Evolutionary conservation across 2,329 filamentous ascomycete genomes (phyloP).

Genomic region (Endoconidiophora polonica): DNA sequence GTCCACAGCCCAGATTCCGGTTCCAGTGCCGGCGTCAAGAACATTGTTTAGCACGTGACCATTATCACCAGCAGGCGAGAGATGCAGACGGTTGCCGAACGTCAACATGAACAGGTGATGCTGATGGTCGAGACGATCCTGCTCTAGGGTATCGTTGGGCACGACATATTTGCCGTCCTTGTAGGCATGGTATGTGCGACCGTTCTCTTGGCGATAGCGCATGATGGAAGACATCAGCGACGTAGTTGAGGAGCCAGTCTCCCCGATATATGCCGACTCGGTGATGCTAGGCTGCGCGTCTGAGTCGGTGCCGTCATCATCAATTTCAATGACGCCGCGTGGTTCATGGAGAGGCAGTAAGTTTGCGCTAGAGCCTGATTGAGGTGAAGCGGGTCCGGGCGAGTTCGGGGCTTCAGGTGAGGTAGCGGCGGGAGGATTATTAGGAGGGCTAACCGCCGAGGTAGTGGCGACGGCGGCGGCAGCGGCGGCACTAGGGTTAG

Average conservation of each 20-base stretch:
- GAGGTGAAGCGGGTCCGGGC: too few species aligned
- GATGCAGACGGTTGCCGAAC: constrained; percentile 16
- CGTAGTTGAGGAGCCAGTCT: constrained; percentile 12
- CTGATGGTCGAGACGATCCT: constrained; percentile 19
- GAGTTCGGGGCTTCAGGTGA: too few species aligned
- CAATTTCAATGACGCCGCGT: background rate
- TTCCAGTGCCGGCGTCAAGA: constrained; percentile 21
- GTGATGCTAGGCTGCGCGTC: background rate
- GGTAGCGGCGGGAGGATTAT: too few species aligned
- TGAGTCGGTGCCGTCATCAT: background rate
- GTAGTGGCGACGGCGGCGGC: too few species aligned
- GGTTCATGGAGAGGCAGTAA: background rate
- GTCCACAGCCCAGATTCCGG: constrained; percentile 21
- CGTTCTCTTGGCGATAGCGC: constrained; percentile 17
- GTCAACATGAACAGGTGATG: constrained; percentile 18
- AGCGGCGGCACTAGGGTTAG: too few species aligned
- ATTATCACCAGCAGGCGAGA: constrained; percentile 14
- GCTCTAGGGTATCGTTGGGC: constrained; percentile 17
- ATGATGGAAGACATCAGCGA: constrained; percentile 16
- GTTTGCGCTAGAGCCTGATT: too few species aligned
- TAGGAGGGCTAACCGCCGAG: too few species aligned
- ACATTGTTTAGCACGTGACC: constrained; percentile 15
- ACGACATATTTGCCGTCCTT: constrained; percentile 19
- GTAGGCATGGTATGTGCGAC: constrained; percentile 18
- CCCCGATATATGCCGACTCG: constrained; percentile 6